Evolutionary conservation across 192 early-diverging fungal genomes (phyloP).

Genomic region (Cladochytrium replicatum): DNA sequence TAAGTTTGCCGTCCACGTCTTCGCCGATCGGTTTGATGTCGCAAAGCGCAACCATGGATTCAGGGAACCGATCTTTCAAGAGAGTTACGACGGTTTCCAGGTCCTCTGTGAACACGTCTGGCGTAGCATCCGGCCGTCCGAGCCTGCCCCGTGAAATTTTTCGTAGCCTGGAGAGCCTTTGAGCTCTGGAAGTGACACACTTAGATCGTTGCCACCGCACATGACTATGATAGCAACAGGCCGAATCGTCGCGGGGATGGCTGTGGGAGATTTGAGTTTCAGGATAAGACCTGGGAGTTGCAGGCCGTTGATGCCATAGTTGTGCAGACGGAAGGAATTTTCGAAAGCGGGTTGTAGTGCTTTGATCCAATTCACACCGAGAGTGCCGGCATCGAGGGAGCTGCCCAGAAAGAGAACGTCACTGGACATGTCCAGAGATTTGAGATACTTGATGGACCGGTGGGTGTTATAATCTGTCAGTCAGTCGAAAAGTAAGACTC

Average conservation of each 20-base stretch:
- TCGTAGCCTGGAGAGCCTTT: constrained; percentile 1
- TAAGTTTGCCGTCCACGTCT: not conserved
- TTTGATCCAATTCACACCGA: constrained; percentile 4
- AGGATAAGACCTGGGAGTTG: constrained; percentile 9
- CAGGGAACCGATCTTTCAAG: not conserved
- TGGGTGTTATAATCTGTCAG: no score
- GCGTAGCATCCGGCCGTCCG: constrained; percentile 5
- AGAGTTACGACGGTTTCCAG: not conserved
- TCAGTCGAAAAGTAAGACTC: no score
- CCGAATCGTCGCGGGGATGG: not conserved
- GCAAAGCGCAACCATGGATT: not conserved
- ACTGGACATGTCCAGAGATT: no score
- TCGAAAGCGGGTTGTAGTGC: not conserved
- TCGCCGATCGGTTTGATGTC: constrained; percentile 11
- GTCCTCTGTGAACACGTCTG: constrained; percentile 4
- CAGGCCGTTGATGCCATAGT: constrained; percentile 7
- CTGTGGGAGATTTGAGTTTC: constrained; percentile 1
- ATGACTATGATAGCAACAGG: constrained; percentile 1
- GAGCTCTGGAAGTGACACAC: not conserved
- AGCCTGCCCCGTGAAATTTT: constrained; percentile 1
- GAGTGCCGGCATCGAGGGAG: constrained; percentile 7
- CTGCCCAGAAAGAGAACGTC: constrained; percentile 1
- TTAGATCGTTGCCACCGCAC: not conserved
- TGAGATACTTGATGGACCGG: no score
- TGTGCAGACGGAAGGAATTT: not conserved